Base-by-base conservation (phyloP, 805 yeast species). In the Pichia deserticola region DNA sequence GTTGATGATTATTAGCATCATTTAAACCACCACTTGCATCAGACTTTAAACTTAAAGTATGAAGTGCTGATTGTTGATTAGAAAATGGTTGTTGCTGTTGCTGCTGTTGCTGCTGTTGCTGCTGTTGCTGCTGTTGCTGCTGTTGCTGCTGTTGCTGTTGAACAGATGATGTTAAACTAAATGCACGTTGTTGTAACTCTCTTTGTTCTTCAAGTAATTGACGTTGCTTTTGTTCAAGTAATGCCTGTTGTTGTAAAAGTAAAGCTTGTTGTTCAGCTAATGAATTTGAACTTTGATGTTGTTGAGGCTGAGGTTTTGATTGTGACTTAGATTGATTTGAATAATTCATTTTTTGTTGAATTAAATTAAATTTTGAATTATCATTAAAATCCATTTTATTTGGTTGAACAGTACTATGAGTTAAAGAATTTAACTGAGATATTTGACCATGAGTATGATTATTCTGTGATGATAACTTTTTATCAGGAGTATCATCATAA, bases 161-260 rank as follows among this genome's bases (percentile, higher is more conserved):
- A 40, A 25, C 46, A 5, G 52, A 41, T 12, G 52, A 50, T 2
- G 52, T 32, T 35, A 52, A 47, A 42, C 54, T 48, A 10, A 50
- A 38, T 5, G 57, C 57, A 28, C 55, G 47, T 44, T 51, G 52
- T 20, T 50, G 54, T 36, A 45, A 30, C 38, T 55, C 58, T 36
- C 49, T 50, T 37, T 55, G 56, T 37, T 47, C 48, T 37, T 49
- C 50, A 9, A 51, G 36, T 33, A 54, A 44, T 32, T 50, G 49
- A 20, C 48, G 50, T 43, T 52, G 55, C n/a, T 54, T 53, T 46
- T 54, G 51, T 42, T 54, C 57, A 25, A 54, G 47, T 25, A 49
- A 35, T 7, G 53, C 51, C 36, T 52, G 55, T 42, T 54, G 55
- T 35, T 52, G 53, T 13, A 48, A 40, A 29, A 54, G 29, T 15